Evolutionary conservation across 768 basidiomycete genomes (phyloP).

Genomic region (Rubroboletus satanas): DNA sequence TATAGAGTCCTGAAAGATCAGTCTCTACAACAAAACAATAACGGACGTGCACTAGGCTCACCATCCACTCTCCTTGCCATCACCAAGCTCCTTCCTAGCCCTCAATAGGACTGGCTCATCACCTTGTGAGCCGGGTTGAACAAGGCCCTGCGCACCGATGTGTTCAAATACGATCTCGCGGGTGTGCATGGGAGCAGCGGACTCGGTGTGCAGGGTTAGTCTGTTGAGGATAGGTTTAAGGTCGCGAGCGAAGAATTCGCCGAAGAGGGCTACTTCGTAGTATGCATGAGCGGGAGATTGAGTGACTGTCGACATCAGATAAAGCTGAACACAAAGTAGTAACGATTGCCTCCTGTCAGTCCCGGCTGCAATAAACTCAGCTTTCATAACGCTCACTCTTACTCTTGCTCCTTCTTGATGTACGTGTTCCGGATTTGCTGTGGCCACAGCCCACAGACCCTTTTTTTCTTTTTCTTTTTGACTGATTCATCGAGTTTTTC

Average conservation of each 20-base stretch:
- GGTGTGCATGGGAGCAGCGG: conserved; percentile 66
- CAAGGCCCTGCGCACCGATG: conserved; percentile 58
- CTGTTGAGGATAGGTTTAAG: conserved; percentile 75
- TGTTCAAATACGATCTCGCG: conserved; percentile 84
- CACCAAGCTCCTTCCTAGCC: conserved; percentile 70
- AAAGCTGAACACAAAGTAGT: neutral
- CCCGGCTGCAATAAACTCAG: neutral
- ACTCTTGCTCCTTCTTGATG: neutral
- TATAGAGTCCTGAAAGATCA: conserved; percentile 57
- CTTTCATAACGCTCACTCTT: too few relatives aligned
- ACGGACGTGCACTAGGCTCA: conserved; percentile 28
- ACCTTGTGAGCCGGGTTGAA: conserved; percentile 44
- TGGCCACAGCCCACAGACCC: neutral
- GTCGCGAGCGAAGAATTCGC: conserved; percentile 76
- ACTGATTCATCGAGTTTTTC: neutral
- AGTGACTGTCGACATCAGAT: conserved; percentile 20
- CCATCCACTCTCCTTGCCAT: conserved; percentile 57
- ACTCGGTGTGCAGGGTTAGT: conserved; percentile 78
- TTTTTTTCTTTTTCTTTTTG: neutral
- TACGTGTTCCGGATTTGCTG: neutral
- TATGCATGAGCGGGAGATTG: conserved; percentile 51
- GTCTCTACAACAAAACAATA: neutral
- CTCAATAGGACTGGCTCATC: conserved; percentile 66
- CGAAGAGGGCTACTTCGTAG: conserved; percentile 81
- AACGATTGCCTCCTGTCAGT: too few relatives aligned